Conservation (phyloP, 352 stramenopile species). For the Phytopythium kandeliae region DNA sequence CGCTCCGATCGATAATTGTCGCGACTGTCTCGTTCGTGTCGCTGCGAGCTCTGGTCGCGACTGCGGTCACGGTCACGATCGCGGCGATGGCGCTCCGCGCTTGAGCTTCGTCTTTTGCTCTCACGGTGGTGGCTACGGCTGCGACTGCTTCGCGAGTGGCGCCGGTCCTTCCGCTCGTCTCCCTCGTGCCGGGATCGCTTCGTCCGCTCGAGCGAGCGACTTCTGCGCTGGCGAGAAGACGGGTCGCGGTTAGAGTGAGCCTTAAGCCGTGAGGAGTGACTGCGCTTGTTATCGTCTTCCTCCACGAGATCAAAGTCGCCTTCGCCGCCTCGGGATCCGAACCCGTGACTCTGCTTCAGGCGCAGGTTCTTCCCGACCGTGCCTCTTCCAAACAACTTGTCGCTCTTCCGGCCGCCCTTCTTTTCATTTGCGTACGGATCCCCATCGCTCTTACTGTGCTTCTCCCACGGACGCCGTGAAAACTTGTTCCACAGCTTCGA, state of each 20-base stretch:
- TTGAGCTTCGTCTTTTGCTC: neutral
- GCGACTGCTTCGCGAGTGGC: conserved; percentile 3
- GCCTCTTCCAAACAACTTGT: conserved; percentile 10
- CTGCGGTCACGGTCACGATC: neutral
- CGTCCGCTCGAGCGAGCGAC: conserved; percentile 1
- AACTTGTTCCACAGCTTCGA: conserved; percentile 96
- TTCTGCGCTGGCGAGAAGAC: neutral
- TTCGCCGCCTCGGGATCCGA: neutral
- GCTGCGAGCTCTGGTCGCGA: conserved; percentile 4
- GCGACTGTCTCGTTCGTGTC: conserved; percentile 1
- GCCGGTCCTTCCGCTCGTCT: neutral
- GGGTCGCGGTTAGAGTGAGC: neutral
- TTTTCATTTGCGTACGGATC: conserved; percentile 36
- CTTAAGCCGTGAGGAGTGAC: neutral
- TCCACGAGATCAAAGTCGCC: conserved; percentile 44
- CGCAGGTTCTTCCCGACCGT: conserved; percentile 31
- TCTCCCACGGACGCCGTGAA: conserved; percentile 58
- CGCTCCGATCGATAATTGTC: conserved; percentile 1
- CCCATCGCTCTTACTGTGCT: conserved; percentile 44
- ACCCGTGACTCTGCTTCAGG: conserved; percentile 31
- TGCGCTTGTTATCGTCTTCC: conserved; percentile 20
- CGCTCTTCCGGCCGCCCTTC: conserved; percentile 9
- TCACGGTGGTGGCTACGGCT: conserved; percentile 3
- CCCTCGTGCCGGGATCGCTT: conserved; percentile 4
- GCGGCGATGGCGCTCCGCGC: conserved; percentile 5